Conservation (phyloP, 441 rosid genomes). For the Croton setiger region DNA sequence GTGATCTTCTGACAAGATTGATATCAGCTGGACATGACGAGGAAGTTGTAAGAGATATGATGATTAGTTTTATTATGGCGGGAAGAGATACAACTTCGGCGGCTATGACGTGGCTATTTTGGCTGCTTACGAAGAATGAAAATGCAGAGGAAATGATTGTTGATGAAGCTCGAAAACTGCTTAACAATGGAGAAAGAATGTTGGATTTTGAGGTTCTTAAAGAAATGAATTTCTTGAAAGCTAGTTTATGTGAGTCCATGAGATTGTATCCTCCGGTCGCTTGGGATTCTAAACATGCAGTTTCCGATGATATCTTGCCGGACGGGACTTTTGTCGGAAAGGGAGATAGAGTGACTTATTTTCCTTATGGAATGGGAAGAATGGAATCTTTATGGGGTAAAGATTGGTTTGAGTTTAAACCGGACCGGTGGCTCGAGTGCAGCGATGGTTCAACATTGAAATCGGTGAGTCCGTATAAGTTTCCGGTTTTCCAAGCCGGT, state of each 20-base stretch:
- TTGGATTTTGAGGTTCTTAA: slow-evolving; percentile 50
- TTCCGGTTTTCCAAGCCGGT: slow-evolving; percentile 81
- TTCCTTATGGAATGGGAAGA: slow-evolving; percentile 86
- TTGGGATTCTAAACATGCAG: slow-evolving; percentile 86
- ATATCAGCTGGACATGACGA: slow-evolving; percentile 46
- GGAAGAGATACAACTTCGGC: slow-evolving; percentile 84
- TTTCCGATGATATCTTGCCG: slow-evolving; percentile 49
- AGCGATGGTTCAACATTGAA: slow-evolving; percentile 27
- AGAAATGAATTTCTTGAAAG: slow-evolving; percentile 58
- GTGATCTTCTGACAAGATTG: slow-evolving; percentile 64
- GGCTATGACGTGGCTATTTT: slow-evolving; percentile 89
- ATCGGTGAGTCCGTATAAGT: slow-evolving; percentile 48
- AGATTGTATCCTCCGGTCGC: slow-evolving; percentile 80
- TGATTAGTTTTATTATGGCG: slow-evolving; percentile 74
- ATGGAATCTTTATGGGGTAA: slow-evolving; percentile 75
- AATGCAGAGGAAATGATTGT: slow-evolving; percentile 32
- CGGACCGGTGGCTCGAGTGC: slow-evolving; percentile 62
- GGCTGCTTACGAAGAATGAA: slow-evolving; percentile 49
- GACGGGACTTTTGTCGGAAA: slow-evolving; percentile 56
- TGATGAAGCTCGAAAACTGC: slow-evolving; percentile 31
- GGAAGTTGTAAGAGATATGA: slow-evolving; percentile 62
- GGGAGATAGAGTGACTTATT: slow-evolving; percentile 80
- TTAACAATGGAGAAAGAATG: slow-evolving; percentile 19
- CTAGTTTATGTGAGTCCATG: slow-evolving; percentile 78
- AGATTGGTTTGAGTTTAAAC: slow-evolving; percentile 55